Conservation (phyloP, 345 rosid genomes). For the Xanthoceras sorbifolium region DNA sequence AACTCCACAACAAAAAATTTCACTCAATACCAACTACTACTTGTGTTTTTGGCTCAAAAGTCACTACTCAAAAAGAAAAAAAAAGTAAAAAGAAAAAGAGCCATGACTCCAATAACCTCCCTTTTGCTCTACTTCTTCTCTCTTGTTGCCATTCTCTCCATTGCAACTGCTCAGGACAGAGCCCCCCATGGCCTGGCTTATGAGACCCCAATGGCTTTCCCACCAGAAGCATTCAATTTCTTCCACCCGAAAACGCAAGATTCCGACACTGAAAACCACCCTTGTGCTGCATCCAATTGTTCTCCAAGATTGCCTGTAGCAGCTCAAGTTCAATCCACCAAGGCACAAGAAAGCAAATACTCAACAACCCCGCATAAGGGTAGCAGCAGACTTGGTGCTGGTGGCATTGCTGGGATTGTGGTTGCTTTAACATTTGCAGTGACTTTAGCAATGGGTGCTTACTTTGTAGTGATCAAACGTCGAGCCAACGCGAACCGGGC, state of each 20-base stretch:
- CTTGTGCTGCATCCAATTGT: slow-evolving; percentile 36
- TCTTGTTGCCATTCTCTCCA: slow-evolving; percentile 34
- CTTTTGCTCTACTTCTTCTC: slow-evolving; percentile 42
- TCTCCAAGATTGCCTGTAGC: slow-evolving; percentile 53
- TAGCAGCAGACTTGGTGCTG: slow-evolving; percentile 28
- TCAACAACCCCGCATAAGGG: slow-evolving; percentile 24
- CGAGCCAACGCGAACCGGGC: slow-evolving; percentile 37
- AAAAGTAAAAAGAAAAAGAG: slow-evolving; percentile 22
- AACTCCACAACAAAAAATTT: slow-evolving; percentile 24
- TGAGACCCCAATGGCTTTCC: slow-evolving; percentile 68
- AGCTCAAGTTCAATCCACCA: slow-evolving; percentile 39
- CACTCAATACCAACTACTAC: too few species aligned
- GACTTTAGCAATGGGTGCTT: slow-evolving; percentile 35
- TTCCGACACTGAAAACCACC: slow-evolving; percentile 21
- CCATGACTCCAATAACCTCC: slow-evolving; percentile 40
- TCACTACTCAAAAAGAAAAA: slow-evolving; percentile 12
- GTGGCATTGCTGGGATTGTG: slow-evolving; percentile 40
- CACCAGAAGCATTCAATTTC: slow-evolving; percentile 82
- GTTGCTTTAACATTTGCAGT: slow-evolving; percentile 38
- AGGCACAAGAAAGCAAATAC: slow-evolving; percentile 27
- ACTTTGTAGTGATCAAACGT: slow-evolving; percentile 36
- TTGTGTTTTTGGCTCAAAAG: slow-evolving; percentile 14
- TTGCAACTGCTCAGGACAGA: slow-evolving; percentile 60
- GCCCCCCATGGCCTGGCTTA: slow-evolving; percentile 86
- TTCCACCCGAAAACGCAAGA: slow-evolving; percentile 68